Conservation (phyloP, 2,329 filamentous ascomycete genomes). For the Paecilomyces dactylethromorphus region DNA sequence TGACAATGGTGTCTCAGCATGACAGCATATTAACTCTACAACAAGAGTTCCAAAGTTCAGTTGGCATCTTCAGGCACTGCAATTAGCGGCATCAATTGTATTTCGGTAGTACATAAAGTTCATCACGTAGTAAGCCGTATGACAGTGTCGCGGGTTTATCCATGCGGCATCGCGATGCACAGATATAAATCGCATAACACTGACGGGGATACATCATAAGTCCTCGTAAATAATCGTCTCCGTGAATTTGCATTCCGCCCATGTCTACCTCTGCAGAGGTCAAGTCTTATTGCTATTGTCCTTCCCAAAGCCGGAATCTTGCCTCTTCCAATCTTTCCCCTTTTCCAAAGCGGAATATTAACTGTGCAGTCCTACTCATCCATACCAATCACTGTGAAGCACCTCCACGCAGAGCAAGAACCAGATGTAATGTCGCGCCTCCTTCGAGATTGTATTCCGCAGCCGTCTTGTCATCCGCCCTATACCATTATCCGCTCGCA, state of each 20-base stretch:
- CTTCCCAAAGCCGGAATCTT: not conserved
- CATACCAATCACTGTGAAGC: slow-evolving; percentile 7
- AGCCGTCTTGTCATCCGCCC: slow-evolving; percentile 92
- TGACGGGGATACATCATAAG: not conserved
- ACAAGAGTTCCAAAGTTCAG: not conserved
- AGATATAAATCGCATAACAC: not conserved
- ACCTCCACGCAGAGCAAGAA: slow-evolving; percentile 87
- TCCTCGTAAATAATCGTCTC: not conserved
- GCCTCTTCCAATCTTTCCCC: not conserved
- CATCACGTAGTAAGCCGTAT: not conserved
- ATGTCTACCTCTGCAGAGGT: not conserved
- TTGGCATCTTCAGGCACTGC: not conserved
- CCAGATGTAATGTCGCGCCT: slow-evolving; percentile 88
- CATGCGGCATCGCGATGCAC: not conserved
- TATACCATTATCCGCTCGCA: slow-evolving; percentile 29
- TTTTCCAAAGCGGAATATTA: not conserved
- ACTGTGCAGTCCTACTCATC: not conserved
- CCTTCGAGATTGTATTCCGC: slow-evolving; percentile 84
- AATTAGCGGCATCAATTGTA: not conserved
- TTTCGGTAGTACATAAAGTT: not conserved
- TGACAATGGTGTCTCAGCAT: not conserved
- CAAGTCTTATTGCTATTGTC: not conserved
- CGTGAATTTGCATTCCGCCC: not conserved
- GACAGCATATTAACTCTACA: not conserved
- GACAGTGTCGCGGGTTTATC: not conserved